Base-by-base conservation (phyloP, 2,329 filamentous ascomycete genomes). In the Colletotrichum lentis region DNA sequence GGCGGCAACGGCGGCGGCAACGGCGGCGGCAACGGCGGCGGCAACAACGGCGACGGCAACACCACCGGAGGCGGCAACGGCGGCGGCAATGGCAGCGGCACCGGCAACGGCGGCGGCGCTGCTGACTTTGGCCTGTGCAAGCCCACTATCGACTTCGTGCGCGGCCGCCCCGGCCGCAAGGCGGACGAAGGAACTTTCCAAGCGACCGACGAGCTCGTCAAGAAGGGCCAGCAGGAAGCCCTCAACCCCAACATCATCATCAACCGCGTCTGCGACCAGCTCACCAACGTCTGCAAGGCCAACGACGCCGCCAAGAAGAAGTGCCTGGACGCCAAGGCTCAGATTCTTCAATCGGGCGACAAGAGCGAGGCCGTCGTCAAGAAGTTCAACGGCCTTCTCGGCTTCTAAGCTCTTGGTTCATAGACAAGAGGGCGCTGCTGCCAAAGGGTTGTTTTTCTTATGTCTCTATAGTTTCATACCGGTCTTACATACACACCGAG, bases 161-260 rank as follows among this genome's bases (percentile, higher is more conserved):
- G 82, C 53, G 86, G 86, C 16, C 83, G 85, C 0, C 72, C 78
- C 56, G 82, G 82, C 20, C 85, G 86, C 63, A 75, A 80, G 10
- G 77, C 80, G 35, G 77, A 77, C 57, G 86, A 88, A 75, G 85
- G 83, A 73, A 88, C 86, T 52, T 90, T 89, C 82, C 81, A 87
- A 71, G 84, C 87, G 50, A 81, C 79, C 20, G 87, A 89, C 73
- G 76, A 83, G 7, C 73, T 85, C 8, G 83, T 88, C 43, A 83
- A 83, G 71, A 76, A 85, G 73, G 86, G 85, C 52, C 86, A 88
- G 76, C 76, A 83, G 69, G 86, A 88, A 69, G 85, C 86, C 43
- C 77, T 88, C 14, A 88, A 88, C 82, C 86, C 86, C 44, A 86
- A 85, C 78, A 89, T 89, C 79, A 89, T 89, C 80, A 88, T 85